phyloP scores from a whole-genome alignment of 2,329 filamentous ascomycete species.

The Aspergillus vadensis region DNA sequence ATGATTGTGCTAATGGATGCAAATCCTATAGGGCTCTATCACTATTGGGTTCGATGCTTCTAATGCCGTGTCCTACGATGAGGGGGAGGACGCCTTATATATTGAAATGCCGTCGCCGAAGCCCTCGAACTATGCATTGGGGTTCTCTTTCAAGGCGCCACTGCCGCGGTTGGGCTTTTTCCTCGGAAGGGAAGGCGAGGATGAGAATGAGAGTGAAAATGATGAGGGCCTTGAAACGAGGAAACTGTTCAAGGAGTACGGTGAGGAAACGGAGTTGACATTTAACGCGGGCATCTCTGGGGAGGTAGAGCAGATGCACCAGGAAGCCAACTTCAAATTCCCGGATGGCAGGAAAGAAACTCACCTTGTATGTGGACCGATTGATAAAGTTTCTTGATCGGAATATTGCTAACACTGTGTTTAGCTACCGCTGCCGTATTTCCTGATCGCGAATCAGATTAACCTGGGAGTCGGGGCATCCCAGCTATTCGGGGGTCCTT shows the following conservation, averaged over 20 bases:
- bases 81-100: slow-evolving; percentile 32
- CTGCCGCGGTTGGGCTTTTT: slow-evolving; percentile 30
- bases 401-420: background rate
- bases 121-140: slow-evolving; percentile 31
- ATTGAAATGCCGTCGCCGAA: slow-evolving; percentile 32
- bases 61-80: slow-evolving; percentile 34
- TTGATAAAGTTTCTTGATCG: background rate
- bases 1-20: background rate
- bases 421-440: slow-evolving; percentile 34
- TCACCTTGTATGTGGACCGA: slow-evolving; percentile 27
- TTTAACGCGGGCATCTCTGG: slow-evolving; percentile 38
- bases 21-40: slow-evolving; percentile 31
- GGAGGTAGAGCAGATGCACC: slow-evolving; percentile 27
- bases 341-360: slow-evolving; percentile 30
- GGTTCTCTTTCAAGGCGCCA: slow-evolving; percentile 39
- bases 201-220: slow-evolving; percentile 17
- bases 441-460: slow-evolving; percentile 32
- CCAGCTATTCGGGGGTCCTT: slow-evolving; percentile 32
- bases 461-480: slow-evolving; percentile 36
- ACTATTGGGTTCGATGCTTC: slow-evolving; percentile 40
- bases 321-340: slow-evolving; percentile 26
- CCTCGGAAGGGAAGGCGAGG: slow-evolving; percentile 18
- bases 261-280: slow-evolving; percentile 28
- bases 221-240: slow-evolving; percentile 13
- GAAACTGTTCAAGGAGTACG: slow-evolving; percentile 2